phyloP scores from a whole-genome alignment of 2,329 filamentous ascomycete species.

The Amesomyces nigricolor region DNA sequence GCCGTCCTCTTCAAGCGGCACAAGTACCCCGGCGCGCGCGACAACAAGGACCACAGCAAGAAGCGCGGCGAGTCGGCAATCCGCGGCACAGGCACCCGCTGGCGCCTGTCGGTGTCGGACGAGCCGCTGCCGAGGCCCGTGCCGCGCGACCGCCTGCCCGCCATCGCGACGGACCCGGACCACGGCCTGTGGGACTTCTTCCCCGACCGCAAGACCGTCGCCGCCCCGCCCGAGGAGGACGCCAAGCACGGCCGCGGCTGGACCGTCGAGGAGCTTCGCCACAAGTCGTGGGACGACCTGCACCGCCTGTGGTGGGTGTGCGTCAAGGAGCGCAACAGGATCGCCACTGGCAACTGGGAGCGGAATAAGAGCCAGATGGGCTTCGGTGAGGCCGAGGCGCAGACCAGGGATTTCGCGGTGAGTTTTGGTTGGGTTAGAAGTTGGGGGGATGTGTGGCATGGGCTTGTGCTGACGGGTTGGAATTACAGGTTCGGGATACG shows the following conservation, averaged over 20 bases:
- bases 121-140: conserved; percentile 66
- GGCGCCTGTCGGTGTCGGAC: conserved; percentile 68
- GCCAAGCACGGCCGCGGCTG: conserved; percentile 72
- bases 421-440: conserved; percentile 31
- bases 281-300: conserved; percentile 90
- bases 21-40: conserved; percentile 32
- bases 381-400: conserved; percentile 66
- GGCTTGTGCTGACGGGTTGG: conserved; percentile 14
- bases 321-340: conserved; percentile 80
- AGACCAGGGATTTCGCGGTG: conserved; percentile 61
- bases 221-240: conserved; percentile 68
- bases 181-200: conserved; percentile 96
- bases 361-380: conserved; percentile 60
- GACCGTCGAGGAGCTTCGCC: conserved; percentile 77
- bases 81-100: conserved; percentile 67
- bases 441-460: not conserved
- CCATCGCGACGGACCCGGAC: conserved; percentile 57
- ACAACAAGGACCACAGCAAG: conserved; percentile 68
- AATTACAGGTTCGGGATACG: conserved; percentile 62
- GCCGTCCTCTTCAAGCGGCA: conserved; percentile 42
- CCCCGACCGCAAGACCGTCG: conserved; percentile 58
- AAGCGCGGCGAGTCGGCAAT: conserved; percentile 77
- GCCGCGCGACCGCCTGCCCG: conserved; percentile 46
- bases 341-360: conserved; percentile 72
- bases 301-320: conserved; percentile 94